Evolutionary conservation across 2,329 filamentous ascomycete species (phyloP).

Genomic region (Fusarium piperis): DNA sequence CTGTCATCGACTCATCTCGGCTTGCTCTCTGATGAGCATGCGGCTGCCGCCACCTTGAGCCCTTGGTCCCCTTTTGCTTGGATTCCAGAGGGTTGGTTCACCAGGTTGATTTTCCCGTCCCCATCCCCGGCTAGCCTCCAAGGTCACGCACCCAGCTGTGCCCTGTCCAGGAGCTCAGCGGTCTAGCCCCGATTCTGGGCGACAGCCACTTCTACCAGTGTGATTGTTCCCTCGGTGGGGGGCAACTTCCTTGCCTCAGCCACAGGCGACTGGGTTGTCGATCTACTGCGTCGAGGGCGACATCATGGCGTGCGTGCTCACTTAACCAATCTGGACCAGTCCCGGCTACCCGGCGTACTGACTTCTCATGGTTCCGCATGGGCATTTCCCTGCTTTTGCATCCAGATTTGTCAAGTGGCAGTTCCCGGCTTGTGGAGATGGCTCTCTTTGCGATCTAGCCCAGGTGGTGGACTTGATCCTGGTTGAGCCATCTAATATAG

Average conservation of each 20-base stretch:
- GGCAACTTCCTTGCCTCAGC: conserved; percentile 31
- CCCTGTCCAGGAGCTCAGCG: conserved; percentile 24
- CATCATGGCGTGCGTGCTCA: conserved; percentile 39
- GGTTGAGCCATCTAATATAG: conserved; percentile 43
- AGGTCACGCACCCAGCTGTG: conserved; percentile 24
- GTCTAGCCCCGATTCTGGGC: conserved; percentile 13
- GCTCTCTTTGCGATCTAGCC: conserved; percentile 41
- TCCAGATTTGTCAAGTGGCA: conserved; percentile 39
- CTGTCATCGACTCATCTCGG: conserved; percentile 38
- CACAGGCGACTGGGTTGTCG: conserved; percentile 36
- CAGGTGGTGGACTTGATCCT: conserved; percentile 36
- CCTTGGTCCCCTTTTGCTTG: conserved; percentile 30
- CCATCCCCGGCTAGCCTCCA: conserved; percentile 14
- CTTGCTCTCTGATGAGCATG: conserved; percentile 28
- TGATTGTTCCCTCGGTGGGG: conserved; percentile 29
- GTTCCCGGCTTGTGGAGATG: conserved; percentile 40
- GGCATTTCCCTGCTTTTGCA: conserved; percentile 36
- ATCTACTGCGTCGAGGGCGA: conserved; percentile 25
- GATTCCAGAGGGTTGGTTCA: conserved; percentile 37
- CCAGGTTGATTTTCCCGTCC: conserved; percentile 34
- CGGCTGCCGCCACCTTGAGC: conserved; percentile 27
- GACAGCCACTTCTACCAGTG: conserved; percentile 23
- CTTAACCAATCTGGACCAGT: conserved; percentile 38
- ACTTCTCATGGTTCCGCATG: conserved; percentile 26
- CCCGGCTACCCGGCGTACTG: conserved; percentile 31